Conservation (phyloP, 176 grass and related monocot genomes). For the Rhynchospora tenuis region DNA sequence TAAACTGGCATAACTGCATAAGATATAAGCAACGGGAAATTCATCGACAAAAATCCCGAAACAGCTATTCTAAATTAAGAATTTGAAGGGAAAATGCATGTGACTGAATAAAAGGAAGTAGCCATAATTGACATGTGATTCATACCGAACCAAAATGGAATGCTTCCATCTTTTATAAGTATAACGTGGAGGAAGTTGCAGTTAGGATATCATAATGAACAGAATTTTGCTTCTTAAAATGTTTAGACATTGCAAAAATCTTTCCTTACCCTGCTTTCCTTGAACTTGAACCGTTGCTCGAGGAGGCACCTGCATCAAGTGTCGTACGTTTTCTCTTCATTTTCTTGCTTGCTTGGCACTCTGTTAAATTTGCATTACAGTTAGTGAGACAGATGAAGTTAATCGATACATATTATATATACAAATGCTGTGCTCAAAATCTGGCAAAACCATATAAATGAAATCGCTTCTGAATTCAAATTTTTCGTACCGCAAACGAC, state of each 20-base stretch:
- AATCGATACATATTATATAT: neutral
- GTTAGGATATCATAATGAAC: neutral
- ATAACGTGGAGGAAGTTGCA: neutral
- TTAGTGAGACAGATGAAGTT: neutral
- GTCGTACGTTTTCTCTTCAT: neutral
- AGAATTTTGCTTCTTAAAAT: neutral
- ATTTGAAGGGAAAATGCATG: neutral
- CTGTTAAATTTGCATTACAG: neutral
- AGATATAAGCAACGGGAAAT: neutral
- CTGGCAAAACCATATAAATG: neutral
- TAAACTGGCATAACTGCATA: neutral
- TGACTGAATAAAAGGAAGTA: neutral
- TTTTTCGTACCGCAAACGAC: neutral
- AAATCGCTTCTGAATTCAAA: neutral
- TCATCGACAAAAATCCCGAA: neutral
- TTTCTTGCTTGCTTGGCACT: neutral
- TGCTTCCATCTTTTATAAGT: neutral
- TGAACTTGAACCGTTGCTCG: neutral
- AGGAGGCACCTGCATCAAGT: neutral
- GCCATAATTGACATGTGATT: neutral
- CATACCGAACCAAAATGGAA: neutral
- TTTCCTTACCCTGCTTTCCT: neutral
- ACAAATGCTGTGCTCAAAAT: neutral
- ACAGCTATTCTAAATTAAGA: neutral
- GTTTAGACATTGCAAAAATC: neutral